A percentile compares a stretch with the other conserved stretches of the same genome.
Conservation (phyloP, 768 basidiomycete genomes). For the Mycena floridula region DNA sequence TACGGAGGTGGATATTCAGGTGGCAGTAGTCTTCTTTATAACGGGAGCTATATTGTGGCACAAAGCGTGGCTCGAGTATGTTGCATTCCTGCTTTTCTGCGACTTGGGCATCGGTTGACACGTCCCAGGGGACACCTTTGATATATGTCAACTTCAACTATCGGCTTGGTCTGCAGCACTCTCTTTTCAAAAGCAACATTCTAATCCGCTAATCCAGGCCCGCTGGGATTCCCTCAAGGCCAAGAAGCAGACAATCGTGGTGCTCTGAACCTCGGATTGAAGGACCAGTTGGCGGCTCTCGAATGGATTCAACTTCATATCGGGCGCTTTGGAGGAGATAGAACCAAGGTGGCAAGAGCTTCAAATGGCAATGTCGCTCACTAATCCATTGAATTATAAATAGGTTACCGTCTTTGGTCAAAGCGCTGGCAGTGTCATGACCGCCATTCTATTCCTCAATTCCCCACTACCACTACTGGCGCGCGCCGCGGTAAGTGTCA, state of each 20-base stretch:
- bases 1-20: slow-evolving; percentile 32
- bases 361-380: not conserved
- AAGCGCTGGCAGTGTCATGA: not conserved
- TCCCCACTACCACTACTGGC: too few relatives aligned
- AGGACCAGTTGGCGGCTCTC: slow-evolving; percentile 33
- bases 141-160: not conserved
- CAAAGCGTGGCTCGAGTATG: slow-evolving; percentile 11
- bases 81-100: not conserved
- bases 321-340: slow-evolving; percentile 49
- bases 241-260: slow-evolving; percentile 26
- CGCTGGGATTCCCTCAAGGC: slow-evolving; percentile 40
- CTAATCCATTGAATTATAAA: too few relatives aligned
- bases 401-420: not conserved
- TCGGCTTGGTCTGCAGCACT: slow-evolving; percentile 24
- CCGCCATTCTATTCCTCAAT: not conserved
- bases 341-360: slow-evolving; percentile 14
- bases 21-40: slow-evolving; percentile 20
- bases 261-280: slow-evolving; percentile 33
- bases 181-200: slow-evolving; percentile 40
- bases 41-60: slow-evolving; percentile 19
- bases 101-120: not conserved
- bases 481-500: slow-evolving; percentile 22
- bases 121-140: not conserved
- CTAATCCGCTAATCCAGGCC: slow-evolving; percentile 40
- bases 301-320: slow-evolving; percentile 52